phyloP scores from a whole-genome alignment of 768 basidiomycete genomes.

The Vararia minispora region DNA sequence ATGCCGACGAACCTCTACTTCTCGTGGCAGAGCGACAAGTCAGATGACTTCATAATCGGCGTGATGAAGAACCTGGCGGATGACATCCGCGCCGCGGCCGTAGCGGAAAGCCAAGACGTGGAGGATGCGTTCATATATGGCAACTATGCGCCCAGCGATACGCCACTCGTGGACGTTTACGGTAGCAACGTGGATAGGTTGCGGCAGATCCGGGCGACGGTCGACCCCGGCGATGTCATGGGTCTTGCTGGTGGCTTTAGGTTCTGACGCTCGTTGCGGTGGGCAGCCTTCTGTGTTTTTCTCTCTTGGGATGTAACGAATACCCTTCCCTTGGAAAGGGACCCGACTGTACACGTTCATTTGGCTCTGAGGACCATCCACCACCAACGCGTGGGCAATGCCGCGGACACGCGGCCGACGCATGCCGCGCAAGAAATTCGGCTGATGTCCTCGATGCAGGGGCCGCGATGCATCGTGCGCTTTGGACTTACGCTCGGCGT shows the following conservation, averaged over 20 bases:
- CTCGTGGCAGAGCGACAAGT: conserved; percentile 2
- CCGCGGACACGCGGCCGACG: no score
- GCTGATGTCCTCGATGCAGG: no score
- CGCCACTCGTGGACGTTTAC: conserved; percentile 9
- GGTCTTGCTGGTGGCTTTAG: conserved; percentile 14
- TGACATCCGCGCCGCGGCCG: conserved; percentile 1
- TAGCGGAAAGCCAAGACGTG: conserved; percentile 12
- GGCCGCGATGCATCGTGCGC: no score
- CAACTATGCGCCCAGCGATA: conserved; percentile 15
- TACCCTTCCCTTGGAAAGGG: no score
- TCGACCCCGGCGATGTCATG: conserved; percentile 15
- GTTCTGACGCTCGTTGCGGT: conserved; percentile 6
- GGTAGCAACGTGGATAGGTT: conserved; percentile 10
- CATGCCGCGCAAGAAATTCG: no score
- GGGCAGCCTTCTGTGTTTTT: no score
- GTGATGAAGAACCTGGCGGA: not conserved
- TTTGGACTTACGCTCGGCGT: no score
- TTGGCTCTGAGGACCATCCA: no score
- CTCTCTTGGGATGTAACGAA: no score
- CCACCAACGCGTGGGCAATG: no score
- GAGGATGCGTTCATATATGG: conserved; percentile 6
- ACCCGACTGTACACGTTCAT: no score
- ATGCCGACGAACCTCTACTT: conserved; percentile 11
- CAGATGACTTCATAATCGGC: not conserved
- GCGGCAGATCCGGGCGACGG: conserved; percentile 1